phyloP scores from a whole-genome alignment of 257 asterid species.

The Rauvolfia tetraphylla region DNA sequence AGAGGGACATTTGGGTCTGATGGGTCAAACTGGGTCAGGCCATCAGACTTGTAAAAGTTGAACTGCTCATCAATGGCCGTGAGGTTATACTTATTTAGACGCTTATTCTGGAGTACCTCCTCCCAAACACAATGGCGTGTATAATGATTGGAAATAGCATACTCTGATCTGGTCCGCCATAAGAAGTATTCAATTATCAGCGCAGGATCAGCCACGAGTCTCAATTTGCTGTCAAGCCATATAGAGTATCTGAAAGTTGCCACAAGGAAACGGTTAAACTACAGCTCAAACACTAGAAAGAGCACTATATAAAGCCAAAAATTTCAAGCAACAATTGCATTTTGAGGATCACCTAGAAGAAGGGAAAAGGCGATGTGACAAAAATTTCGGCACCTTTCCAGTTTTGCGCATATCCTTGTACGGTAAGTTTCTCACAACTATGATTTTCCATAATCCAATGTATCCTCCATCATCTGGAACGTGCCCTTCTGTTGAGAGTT shows the following conservation, averaged over 20 bases:
- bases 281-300: slow-evolving; percentile 13
- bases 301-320: neutral
- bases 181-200: slow-evolving; percentile 72
- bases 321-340: slow-evolving; percentile 7
- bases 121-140: slow-evolving; percentile 95
- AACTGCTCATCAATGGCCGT: slow-evolving; percentile 82
- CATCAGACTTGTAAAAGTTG: slow-evolving; percentile 70
- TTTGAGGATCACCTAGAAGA: slow-evolving; percentile 69
- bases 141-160: slow-evolving; percentile 88
- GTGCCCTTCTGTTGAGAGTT: slow-evolving; percentile 66
- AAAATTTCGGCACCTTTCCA: slow-evolving; percentile 92
- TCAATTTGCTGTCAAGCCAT: slow-evolving; percentile 95
- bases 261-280: slow-evolving; percentile 17
- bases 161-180: slow-evolving; percentile 81
- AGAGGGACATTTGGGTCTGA: slow-evolving; percentile 58
- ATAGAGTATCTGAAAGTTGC: slow-evolving; percentile 64
- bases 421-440: slow-evolving; percentile 70
- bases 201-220: slow-evolving; percentile 84
- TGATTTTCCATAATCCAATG: slow-evolving; percentile 82
- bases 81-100: slow-evolving; percentile 80
- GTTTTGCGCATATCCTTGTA: slow-evolving; percentile 75
- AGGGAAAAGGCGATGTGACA: slow-evolving; percentile 90
- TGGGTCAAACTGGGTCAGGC: slow-evolving; percentile 73
- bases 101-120: slow-evolving; percentile 85
- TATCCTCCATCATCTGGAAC: slow-evolving; percentile 65